phyloP scores from a whole-genome alignment of 192 early-diverging fungal genomes.

The Spizellomyces sp. region DNA sequence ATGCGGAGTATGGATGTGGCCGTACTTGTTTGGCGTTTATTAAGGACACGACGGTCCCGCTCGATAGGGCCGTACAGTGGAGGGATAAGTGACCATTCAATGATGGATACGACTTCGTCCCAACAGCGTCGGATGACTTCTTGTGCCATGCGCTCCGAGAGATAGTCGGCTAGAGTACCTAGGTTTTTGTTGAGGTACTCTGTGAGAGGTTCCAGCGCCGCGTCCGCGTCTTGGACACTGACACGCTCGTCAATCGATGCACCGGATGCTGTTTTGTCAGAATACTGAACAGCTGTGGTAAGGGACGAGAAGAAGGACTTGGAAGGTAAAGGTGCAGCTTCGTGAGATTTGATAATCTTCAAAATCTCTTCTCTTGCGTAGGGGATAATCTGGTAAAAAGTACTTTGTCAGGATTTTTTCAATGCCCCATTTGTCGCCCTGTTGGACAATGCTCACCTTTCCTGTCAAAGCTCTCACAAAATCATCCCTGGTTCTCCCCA shows the following conservation, averaged over 20 bases:
- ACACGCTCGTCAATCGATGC: slow-evolving; percentile 36
- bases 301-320: slow-evolving; percentile 51
- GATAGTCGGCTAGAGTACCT: slow-evolving; percentile 45
- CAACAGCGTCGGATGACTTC: slow-evolving; percentile 60
- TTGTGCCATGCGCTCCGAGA: slow-evolving; percentile 54
- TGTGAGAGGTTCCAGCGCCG: slow-evolving; percentile 47
- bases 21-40: slow-evolving; percentile 49
- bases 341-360: slow-evolving; percentile 53
- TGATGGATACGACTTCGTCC: slow-evolving; percentile 48
- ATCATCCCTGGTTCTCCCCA: slow-evolving; percentile 53
- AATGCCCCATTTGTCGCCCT: slow-evolving; percentile 14
- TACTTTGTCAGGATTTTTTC: neutral
- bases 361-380: slow-evolving; percentile 43
- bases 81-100: slow-evolving; percentile 46
- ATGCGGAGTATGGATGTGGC: slow-evolving; percentile 36
- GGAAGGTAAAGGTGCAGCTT: slow-evolving; percentile 48
- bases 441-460: slow-evolving; percentile 23
- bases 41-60: slow-evolving; percentile 44
- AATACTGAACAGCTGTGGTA: slow-evolving; percentile 47
- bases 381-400: slow-evolving; percentile 44
- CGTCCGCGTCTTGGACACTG: slow-evolving; percentile 44
- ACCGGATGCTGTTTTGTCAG: slow-evolving; percentile 44
- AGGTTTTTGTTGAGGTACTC: slow-evolving; percentile 62
- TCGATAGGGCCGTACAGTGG: slow-evolving; percentile 59
- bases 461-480: slow-evolving; percentile 49